Conservation (phyloP, 179 eudicot species). For the Vitellaria paradoxa region DNA sequence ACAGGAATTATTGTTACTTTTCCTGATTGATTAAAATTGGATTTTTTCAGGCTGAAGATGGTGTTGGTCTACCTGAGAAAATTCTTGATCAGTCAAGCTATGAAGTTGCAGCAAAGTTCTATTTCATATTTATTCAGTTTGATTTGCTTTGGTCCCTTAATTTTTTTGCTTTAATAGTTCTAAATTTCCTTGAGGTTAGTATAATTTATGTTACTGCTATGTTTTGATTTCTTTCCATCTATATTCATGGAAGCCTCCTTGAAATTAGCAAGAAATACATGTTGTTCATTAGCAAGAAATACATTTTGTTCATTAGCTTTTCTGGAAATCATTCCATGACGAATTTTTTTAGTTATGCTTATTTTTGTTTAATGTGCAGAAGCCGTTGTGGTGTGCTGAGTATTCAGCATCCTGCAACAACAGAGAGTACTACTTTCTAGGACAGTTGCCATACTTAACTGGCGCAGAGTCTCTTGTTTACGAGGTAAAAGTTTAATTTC, state of each 20-base stretch:
- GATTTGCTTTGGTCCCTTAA: conserved; percentile 78
- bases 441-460: conserved; percentile 81
- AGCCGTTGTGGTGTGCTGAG: conserved; percentile 81
- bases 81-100: conserved; percentile 66
- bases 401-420: conserved; percentile 51
- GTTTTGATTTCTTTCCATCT: conserved; percentile 2
- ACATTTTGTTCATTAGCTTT: neutral
- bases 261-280: neutral
- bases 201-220: neutral
- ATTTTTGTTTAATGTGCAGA: conserved; percentile 48
- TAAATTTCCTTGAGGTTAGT: conserved; percentile 83
- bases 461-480: conserved; percentile 56
- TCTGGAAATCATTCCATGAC: neutral
- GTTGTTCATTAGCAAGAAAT: neutral
- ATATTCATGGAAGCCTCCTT: neutral
- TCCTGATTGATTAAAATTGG: conserved; percentile 17
- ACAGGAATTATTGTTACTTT: neutral
- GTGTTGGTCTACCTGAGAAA: conserved; percentile 88
- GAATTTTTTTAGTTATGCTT: neutral
- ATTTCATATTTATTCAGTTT: conserved; percentile 63
- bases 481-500: conserved; percentile 50
- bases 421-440: conserved; percentile 75
- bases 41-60: conserved; percentile 90
- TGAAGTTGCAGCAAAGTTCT: conserved; percentile 65
- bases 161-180: conserved; percentile 66